Evolutionary conservation across 129 eudicot genomes (phyloP), one percentile per base, ranked within the genome.

Genomic region (Calendula officinalis): DNA sequence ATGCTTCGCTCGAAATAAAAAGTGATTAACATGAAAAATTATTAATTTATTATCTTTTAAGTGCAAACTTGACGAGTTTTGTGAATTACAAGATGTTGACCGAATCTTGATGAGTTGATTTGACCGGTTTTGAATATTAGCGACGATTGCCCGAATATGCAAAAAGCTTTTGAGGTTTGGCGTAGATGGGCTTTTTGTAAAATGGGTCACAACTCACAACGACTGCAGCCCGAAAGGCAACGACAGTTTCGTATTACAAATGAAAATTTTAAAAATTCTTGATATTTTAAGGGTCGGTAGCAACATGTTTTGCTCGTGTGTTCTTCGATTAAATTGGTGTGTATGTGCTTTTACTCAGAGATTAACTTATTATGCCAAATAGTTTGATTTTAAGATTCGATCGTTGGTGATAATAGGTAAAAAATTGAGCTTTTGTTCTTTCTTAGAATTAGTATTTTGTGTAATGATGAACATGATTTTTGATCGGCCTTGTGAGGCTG

Each of bases 71-170:
- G 1, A 22, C 2, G 30, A 22, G 30, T 22, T 22, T 22, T 22
- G 30, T 22, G 30, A 1, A 22, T 22, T 22, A 22, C 30, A 22
- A 22, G 30, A 22, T 22, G 30, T 22, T 22, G 30, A 22, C 30
- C 89, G 85, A 32, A 77, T 91, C 59, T 62, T 88, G 50, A 76
- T 85, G 78, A 67, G 95, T 30, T 91, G 98, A 96, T 91, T 91
- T 64, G 91, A 91, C 30, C 72, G 98, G 51, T 91, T 88, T 51
- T 91, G 53, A 88, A 91, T 42, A 71, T 83, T 9, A 85, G 95
- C 2, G 98, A 91, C 42, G 96, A 91, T 62, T 91, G 96, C 74
- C 98, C 96, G 3, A 91, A 91, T 70, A 87, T 91, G 34, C 96
- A 83, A 67, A 72, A 96, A 53, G 98, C 85, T 3, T 91, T 91